These are phyloP conservation scores for Irineochytrium annulatum DNA, from an alignment of 192 early-diverging fungal genomes.

Conservation along the genomic window DNA sequence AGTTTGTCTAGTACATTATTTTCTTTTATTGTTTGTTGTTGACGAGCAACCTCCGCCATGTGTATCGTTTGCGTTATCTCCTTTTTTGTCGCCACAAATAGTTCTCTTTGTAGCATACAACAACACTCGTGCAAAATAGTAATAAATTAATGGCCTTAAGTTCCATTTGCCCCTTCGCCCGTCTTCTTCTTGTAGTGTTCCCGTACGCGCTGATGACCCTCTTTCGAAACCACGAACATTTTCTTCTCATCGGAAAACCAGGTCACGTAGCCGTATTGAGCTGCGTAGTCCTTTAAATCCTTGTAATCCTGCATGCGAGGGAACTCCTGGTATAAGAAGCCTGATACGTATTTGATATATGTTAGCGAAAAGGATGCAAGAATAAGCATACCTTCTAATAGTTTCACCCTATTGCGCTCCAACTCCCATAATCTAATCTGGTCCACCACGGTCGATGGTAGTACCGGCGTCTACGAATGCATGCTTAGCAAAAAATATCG, in stretches of 20 bases:
- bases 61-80: too few species aligned
- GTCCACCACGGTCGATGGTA: slow-evolving; percentile 90
- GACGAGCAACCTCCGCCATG: too few species aligned
- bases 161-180: too few species aligned
- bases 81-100: too few species aligned
- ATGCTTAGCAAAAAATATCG: not conserved
- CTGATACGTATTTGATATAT: slow-evolving; percentile 16
- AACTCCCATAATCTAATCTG: slow-evolving; percentile 96
- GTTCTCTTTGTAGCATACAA: too few species aligned
- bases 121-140: too few species aligned
- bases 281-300: slow-evolving; percentile 69
- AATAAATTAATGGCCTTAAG: too few species aligned
- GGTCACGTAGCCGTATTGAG: slow-evolving; percentile 67
- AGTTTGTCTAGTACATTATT: not conserved
- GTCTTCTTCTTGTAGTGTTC: slow-evolving; percentile 22
- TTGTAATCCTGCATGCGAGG: slow-evolving; percentile 65
- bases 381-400: slow-evolving; percentile 15
- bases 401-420: slow-evolving; percentile 75
- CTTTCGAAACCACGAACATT: slow-evolving; percentile 70
- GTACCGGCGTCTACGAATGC: slow-evolving; percentile 52
- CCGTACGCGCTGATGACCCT: slow-evolving; percentile 66
- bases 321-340: slow-evolving; percentile 77
- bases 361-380: not conserved
- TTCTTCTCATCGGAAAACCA: slow-evolving; percentile 70
- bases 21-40: slow-evolving; percentile 7